A percentile compares a stretch with the other conserved stretches of the same genome.
These are phyloP conservation scores for Escovopsis weberi DNA, from an alignment of 2,329 filamentous ascomycete species.

Conservation along the genomic window DNA sequence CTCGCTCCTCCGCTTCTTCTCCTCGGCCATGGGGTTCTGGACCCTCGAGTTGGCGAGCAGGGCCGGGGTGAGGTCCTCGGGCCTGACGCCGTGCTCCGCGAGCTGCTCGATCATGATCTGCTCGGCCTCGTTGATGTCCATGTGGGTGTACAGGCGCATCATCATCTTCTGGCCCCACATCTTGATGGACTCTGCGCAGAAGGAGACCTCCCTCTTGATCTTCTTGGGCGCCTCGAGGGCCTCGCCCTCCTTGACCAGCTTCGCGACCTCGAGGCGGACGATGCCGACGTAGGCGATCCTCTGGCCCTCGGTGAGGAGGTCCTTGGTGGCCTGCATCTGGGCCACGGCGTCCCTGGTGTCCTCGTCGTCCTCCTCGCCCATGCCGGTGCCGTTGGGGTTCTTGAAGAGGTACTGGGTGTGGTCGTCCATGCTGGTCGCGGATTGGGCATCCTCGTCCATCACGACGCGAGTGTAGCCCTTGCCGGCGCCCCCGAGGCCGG, in stretches of 20 bases:
- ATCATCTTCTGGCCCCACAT: slow-evolving; percentile 99
- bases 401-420: slow-evolving; percentile 95
- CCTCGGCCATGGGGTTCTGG: slow-evolving; percentile 72
- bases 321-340: slow-evolving; percentile 92
- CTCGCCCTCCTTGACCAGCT: slow-evolving; percentile 59
- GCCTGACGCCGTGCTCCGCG: slow-evolving; percentile 77
- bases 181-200: slow-evolving; percentile 62
- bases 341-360: slow-evolving; percentile 73
- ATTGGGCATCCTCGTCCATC: slow-evolving; percentile 86
- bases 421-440: slow-evolving; percentile 90
- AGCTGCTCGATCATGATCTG: slow-evolving; percentile 99
- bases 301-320: slow-evolving; percentile 87
- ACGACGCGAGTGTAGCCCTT: slow-evolving; percentile 95
- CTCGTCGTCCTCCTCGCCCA: slow-evolving; percentile 52
- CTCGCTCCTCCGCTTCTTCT: slow-evolving; percentile 4
- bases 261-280: slow-evolving; percentile 64
- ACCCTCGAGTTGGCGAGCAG: slow-evolving; percentile 88
- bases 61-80: slow-evolving; percentile 67
- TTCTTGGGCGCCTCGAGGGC: slow-evolving; percentile 45
- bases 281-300: slow-evolving; percentile 92
- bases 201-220: slow-evolving; percentile 55
- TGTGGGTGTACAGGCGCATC: slow-evolving; percentile 84
- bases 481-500: slow-evolving; percentile 70
- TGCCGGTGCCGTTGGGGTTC: slow-evolving; percentile 44
- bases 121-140: slow-evolving; percentile 85